Base-by-base conservation (phyloP, 129 eudicot species). In the Cynara cardunculus region DNA sequence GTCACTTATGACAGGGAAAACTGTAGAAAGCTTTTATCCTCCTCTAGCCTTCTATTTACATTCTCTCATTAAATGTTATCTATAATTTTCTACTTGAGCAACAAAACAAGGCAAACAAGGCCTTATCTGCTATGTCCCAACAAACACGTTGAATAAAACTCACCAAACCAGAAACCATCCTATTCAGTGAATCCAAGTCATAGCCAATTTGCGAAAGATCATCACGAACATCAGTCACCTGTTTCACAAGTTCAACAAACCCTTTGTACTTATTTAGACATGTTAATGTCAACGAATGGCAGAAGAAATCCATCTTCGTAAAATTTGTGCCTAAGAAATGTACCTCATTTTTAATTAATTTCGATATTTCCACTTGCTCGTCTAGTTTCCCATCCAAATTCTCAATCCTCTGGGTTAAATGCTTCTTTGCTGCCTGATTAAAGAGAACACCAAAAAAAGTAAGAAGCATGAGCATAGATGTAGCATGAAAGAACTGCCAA, bases 371-470 rank as follows among this genome's bases (percentile, higher is more conserved):
- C 46, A 87, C 82, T 90, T 92, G 96, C 24, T 90, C 87, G 80
- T 92, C 93, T 69, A 92, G 59, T 78, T 89, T 92, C 13, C 87
- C 92, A 44, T 94, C 92, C 87, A 94, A 81, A 37, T 87, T 94
- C 71, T 92, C 90, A 82, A 92, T 85, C 82, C 92, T 85, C 86
- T 89, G 96, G 1, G 92, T 87, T 86, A 94, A 89, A 81, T 94
- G 98, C 85, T 56, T 89, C 88, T 90, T 94, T 46, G 97, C 81
- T 82, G 91, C 93, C 92, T 87, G 86, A 78, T 79, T 22, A 73
- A 75, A 9, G 32, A 46, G 37, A 72, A 22, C 72, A 74, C 80
- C 14, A 35, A 67, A 66, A 16, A 64, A 75, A 1, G 1, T 2
- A 2, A 76, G 37, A 69, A 75, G 0, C 2, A 28, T 34, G 16